Base-by-base conservation (phyloP, 139 green algal genomes). In the Medakamo hakoo region DNA sequence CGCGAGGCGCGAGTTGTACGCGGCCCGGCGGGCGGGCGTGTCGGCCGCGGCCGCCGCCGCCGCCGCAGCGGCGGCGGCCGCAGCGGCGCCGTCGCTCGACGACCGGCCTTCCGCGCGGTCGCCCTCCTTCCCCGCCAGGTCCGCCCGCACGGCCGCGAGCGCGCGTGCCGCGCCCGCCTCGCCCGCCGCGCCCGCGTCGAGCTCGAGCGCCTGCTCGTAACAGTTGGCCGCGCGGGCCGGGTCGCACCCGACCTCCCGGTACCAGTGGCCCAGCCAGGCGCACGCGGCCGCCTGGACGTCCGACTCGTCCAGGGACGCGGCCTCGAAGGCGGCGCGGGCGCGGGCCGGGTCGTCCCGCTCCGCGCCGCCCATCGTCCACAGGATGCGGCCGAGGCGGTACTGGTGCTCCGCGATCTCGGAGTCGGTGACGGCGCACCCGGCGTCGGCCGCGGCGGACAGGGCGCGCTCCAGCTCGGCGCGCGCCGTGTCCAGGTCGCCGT, bases 261-360 rank as follows among this genome's bases (percentile, higher is more conserved):
- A 84, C 73, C 72, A 89, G 27, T 74, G 73, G 3, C 83, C 83
- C 55, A 85, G 65, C 77, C 73, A 82, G 16, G 72, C 63, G 31
- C 80, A 84, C 58, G 58, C 58, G 21, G 26, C 27, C 27, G 58
- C 70, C 70, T 75, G 70, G 3, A 29, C 49, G 27, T 75, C 64
- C 40, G 60, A 61, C 40, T 75, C 70, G 21, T 66, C 57, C 40
- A 49, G 30, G 48, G 30, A 52, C 60, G 64, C 70, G 2, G 61
- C 57, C 65, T 71, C 64, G 28, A 75, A 67, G 56, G 71, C 64
- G 26, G 57, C n/a, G 23, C 56, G 60, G 4, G 70, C 70, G 30
- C 68, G 27, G n/a, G 26, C 57, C 27, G 55, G 55, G 64, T 71
- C 61, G 19, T 66, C 29, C 26, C 48, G 70, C 25, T 30, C 2